Percentiles rank a stretch among this genome's conserved stretches.
Evolutionary conservation across 768 basidiomycete genomes (phyloP).

Genomic region (Mycena amicta): DNA sequence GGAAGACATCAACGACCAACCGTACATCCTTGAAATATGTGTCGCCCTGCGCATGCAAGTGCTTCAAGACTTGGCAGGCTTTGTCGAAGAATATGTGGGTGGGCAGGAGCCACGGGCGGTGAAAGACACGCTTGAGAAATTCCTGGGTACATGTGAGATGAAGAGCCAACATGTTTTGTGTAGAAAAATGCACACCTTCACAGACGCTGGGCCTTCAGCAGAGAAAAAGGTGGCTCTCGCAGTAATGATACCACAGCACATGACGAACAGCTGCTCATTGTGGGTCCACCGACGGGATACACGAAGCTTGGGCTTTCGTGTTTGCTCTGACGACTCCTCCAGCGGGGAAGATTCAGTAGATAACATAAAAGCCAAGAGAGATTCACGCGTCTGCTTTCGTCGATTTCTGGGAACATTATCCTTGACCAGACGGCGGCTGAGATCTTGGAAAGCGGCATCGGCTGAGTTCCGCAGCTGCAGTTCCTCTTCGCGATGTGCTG

Average conservation of each 20-base stretch:
- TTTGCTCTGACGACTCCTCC: background rate
- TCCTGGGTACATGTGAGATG: background rate
- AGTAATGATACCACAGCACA: slow-evolving; percentile 19
- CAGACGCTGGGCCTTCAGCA: slow-evolving; percentile 9
- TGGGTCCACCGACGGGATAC: slow-evolving; percentile 8
- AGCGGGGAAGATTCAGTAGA: background rate
- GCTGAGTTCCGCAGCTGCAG: background rate
- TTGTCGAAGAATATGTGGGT: slow-evolving; percentile 25
- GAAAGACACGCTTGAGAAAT: slow-evolving; percentile 21
- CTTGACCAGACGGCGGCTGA: background rate
- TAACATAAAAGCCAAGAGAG: background rate
- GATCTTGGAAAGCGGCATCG: background rate
- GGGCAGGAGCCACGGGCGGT: slow-evolving; percentile 12
- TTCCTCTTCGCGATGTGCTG: background rate
- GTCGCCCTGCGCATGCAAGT: slow-evolving; percentile 12
- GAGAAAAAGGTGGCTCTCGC: slow-evolving; percentile 15
- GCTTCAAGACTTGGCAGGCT: slow-evolving; percentile 22
- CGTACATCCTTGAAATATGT: slow-evolving; percentile 15
- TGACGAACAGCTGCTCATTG: slow-evolving; percentile 23
- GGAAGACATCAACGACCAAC: slow-evolving; percentile 28
- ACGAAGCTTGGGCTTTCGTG: background rate
- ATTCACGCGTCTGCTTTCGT: background rate
- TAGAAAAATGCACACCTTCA: slow-evolving; percentile 12
- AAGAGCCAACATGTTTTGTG: background rate
- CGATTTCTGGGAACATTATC: background rate